Evolutionary conservation across 495 filamentous ascomycete genomes (phyloP).

Genomic region (Hypoxylon intermedium): DNA sequence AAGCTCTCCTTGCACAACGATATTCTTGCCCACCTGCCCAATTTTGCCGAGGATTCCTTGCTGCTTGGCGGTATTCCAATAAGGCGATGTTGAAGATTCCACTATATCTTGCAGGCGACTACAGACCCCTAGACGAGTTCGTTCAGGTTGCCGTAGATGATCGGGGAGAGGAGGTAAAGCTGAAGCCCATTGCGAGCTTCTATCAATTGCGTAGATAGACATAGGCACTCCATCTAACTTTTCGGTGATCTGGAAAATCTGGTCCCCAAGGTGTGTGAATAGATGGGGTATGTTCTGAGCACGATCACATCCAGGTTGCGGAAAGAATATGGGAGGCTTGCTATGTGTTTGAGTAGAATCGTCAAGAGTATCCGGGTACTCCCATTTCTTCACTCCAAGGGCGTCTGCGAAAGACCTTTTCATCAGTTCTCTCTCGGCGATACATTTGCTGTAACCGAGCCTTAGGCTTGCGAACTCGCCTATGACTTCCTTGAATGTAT

Average conservation of each 20-base stretch:
- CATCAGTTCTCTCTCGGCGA: conserved; percentile 1
- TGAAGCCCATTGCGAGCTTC: neutral
- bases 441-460: neutral
- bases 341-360: neutral
- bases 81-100: neutral
- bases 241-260: conserved; percentile 34
- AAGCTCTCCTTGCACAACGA: conserved; percentile 34
- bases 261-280: conserved; percentile 3
- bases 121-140: neutral
- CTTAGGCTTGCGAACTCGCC: neutral
- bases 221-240: conserved; percentile 41
- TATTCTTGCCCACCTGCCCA: neutral
- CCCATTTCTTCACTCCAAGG: conserved; percentile 34
- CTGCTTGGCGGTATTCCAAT: neutral
- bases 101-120: neutral
- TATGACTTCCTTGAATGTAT: conserved; percentile 1
- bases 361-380: neutral
- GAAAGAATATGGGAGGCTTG: conserved; percentile 20
- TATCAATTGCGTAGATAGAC: conserved; percentile 26
- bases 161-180: neutral
- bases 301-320: conserved; percentile 15
- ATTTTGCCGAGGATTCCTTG: neutral
- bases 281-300: conserved; percentile 12
- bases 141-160: neutral
- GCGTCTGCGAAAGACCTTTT: conserved; percentile 10